Conservation (phyloP, 2,329 filamentous ascomycete species). For the Colletotrichum tamarilloi region DNA sequence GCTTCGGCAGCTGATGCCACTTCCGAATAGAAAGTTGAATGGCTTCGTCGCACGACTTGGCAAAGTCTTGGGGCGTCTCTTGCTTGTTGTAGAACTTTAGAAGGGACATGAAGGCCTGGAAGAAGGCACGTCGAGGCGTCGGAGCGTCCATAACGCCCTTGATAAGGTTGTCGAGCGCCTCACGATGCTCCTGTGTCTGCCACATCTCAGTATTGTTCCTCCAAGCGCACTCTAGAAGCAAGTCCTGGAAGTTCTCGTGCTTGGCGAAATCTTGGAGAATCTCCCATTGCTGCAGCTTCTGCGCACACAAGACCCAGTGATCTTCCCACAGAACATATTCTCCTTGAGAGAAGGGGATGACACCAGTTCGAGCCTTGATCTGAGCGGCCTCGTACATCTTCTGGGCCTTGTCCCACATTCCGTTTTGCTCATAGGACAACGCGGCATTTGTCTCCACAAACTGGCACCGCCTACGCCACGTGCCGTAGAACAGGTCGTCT, state of each 20-base stretch:
- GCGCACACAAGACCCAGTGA: constrained; percentile 96
- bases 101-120: constrained; percentile 97
- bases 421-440: constrained; percentile 97
- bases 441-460: constrained; percentile 98
- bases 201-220: constrained; percentile 95
- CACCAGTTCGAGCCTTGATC: constrained; percentile 94
- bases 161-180: constrained; percentile 91
- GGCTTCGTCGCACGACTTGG: constrained; percentile 91
- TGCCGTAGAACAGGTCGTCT: constrained; percentile 97
- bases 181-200: constrained; percentile 86
- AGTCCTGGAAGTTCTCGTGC: constrained; percentile 97
- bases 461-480: constrained; percentile 93
- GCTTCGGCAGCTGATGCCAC: constrained; percentile 97
- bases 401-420: constrained; percentile 99
- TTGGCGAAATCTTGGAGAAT: constrained; percentile 97
- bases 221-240: constrained; percentile 96
- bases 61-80: constrained; percentile 84
- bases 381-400: constrained; percentile 96
- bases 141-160: constrained; percentile 98
- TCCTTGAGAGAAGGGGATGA: constrained; percentile 94
- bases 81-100: constrained; percentile 94
- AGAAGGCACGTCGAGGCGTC: constrained; percentile 92
- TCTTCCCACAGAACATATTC: constrained; percentile 99
- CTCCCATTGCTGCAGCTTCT: constrained; percentile 99
- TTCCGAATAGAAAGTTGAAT: constrained; percentile 97